These are phyloP conservation scores for Isatis lusitanica DNA, from an alignment of 441 rosid species.

Conservation along the genomic window DNA sequence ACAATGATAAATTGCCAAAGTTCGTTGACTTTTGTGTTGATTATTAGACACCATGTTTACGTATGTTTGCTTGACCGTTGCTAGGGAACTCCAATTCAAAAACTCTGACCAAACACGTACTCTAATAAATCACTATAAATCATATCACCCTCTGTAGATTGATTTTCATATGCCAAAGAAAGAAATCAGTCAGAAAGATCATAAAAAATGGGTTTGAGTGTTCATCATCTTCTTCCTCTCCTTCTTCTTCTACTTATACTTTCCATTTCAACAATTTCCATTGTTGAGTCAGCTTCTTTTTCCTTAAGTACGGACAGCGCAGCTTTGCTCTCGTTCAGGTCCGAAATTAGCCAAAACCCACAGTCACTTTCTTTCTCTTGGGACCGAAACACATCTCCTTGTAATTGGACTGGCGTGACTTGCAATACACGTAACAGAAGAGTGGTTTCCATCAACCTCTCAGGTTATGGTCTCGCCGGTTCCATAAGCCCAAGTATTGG, in stretches of 20 bases:
- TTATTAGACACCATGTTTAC: not conserved
- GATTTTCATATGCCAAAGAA: slow-evolving; percentile 4
- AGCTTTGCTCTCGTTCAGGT: slow-evolving; percentile 45
- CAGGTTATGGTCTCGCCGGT: slow-evolving; percentile 37
- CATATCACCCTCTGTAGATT: not conserved
- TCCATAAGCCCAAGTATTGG: slow-evolving; percentile 48
- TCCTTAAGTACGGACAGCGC: slow-evolving; percentile 45
- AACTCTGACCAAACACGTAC: slow-evolving; percentile 6
- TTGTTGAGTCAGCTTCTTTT: slow-evolving; percentile 24
- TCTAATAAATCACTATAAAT: slow-evolving; percentile 23
- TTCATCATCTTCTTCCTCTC: slow-evolving; percentile 4
- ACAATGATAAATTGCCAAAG: not conserved
- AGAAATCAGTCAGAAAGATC: not conserved
- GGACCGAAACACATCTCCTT: slow-evolving; percentile 43
- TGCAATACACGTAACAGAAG: slow-evolving; percentile 38
- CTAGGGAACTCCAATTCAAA: not conserved
- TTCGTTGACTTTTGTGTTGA: slow-evolving; percentile 19
- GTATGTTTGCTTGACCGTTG: not conserved
- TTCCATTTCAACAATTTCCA: slow-evolving; percentile 14
- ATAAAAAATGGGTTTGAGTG: slow-evolving; percentile 6
- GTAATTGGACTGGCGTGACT: slow-evolving; percentile 52
- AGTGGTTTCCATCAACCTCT: slow-evolving; percentile 39
- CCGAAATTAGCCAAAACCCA: slow-evolving; percentile 34
- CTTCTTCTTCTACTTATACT: not conserved
- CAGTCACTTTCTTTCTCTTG: slow-evolving; percentile 41